These are phyloP conservation scores for Rhinocladiella mackenziei DNA, from an alignment of 2,329 filamentous ascomycete species.

Conservation along the genomic window DNA sequence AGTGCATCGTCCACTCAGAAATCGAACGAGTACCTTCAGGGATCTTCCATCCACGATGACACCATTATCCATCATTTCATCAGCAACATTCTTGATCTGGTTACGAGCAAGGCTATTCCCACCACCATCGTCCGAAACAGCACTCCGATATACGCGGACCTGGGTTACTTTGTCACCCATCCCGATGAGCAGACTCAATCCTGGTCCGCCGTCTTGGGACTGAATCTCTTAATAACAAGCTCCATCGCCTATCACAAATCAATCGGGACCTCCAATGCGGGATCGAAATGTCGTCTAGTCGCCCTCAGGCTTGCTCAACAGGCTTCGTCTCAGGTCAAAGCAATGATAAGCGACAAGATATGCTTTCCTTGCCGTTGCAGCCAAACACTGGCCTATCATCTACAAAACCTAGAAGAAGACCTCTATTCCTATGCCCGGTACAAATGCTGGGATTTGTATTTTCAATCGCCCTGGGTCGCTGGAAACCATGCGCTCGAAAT, in stretches of 20 bases:
- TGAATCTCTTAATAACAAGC: conserved; percentile 27
- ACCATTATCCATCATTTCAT: conserved; percentile 10
- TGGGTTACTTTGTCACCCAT: conserved; percentile 25
- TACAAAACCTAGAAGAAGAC: conserved; percentile 28
- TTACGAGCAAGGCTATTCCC: conserved; percentile 7
- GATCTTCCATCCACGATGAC: conserved; percentile 1
- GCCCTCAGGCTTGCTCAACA: conserved; percentile 30
- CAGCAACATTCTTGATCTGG: conserved; percentile 28
- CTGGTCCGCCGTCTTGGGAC: conserved; percentile 25
- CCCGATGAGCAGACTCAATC: conserved; percentile 14
- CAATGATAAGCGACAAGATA: conserved; percentile 26
- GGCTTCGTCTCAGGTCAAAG: conserved; percentile 21
- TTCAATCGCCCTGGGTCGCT: conserved; percentile 32
- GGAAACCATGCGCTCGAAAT: conserved; percentile 33
- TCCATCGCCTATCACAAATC: conserved; percentile 26
- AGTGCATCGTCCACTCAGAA: conserved; percentile 20
- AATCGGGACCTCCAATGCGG: conserved; percentile 2
- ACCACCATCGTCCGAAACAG: conserved; percentile 22
- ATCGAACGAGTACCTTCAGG: conserved; percentile 19
- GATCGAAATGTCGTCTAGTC: conserved; percentile 27
- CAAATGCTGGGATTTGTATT: conserved; percentile 31
- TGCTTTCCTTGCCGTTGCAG: conserved; percentile 32
- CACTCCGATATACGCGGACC: conserved; percentile 25
- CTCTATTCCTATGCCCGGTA: conserved; percentile 25
- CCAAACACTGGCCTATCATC: conserved; percentile 30